Conservation (phyloP, 2,329 filamentous ascomycete genomes). For the Incumbomyces delicatus region DNA sequence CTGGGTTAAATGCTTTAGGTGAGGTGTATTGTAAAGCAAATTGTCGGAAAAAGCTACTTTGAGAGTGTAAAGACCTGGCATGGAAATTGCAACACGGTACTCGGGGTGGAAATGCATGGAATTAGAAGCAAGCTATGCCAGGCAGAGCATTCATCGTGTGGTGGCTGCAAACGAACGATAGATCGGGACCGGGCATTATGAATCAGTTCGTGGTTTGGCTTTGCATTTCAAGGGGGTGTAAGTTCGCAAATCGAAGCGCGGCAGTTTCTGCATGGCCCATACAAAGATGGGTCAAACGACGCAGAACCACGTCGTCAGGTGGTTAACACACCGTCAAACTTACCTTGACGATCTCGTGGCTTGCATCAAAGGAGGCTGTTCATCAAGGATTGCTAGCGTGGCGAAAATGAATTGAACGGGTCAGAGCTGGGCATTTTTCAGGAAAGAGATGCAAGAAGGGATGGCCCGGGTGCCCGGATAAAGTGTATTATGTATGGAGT, state of each 20-base stretch:
- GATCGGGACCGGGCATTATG: not conserved
- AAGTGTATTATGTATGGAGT: no score
- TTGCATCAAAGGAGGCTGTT: no score
- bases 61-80: not conserved
- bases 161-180: not conserved
- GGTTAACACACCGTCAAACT: conserved; percentile 1
- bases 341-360: conserved; percentile 2
- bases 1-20: no score
- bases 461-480: no score
- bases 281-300: conserved; percentile 2
- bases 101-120: not conserved
- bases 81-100: not conserved
- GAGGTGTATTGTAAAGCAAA: no score
- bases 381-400: no score
- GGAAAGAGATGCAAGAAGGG: no score
- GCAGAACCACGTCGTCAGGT: conserved; percentile 3
- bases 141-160: not conserved
- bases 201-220: conserved; percentile 1
- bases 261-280: conserved; percentile 1
- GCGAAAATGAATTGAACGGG: no score
- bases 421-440: no score
- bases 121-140: not conserved
- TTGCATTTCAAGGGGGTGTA: not conserved
- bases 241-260: conserved; percentile 5
- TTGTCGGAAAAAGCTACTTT: not conserved